These are phyloP conservation scores for Metschnikowia anglica DNA, from an alignment of 805 yeast genomes.

Conservation along the genomic window DNA sequence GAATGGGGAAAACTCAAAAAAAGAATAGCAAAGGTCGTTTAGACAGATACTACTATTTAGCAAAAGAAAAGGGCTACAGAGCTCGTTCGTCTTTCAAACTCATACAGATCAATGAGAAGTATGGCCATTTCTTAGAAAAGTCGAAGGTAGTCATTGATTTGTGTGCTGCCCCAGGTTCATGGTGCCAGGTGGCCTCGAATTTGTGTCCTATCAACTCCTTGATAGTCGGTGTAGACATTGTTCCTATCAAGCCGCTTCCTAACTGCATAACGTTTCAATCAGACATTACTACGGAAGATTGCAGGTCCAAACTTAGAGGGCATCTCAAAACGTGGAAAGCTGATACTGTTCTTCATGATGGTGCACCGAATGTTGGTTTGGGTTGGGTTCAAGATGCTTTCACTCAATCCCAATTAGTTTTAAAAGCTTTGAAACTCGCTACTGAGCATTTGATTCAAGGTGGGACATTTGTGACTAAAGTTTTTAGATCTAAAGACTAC, in stretches of 20 bases:
- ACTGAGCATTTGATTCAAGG: conserved; percentile 88
- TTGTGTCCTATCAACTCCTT: conserved; percentile 89
- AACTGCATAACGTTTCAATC: conserved; percentile 92
- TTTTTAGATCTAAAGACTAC: conserved; percentile 98
- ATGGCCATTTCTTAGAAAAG: conserved; percentile 90
- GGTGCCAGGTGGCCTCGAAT: conserved; percentile 98
- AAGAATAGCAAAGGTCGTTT: conserved; percentile 98
- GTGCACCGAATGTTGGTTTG: conserved; percentile 99
- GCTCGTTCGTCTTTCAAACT: conserved; percentile 98
- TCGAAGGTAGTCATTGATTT: conserved; percentile 95
- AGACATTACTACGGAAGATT: conserved; percentile 97
- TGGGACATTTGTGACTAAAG: conserved; percentile 94
- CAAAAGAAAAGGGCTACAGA: conserved; percentile 97
- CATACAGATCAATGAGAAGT: conserved; percentile 92
- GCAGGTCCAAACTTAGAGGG: conserved; percentile 91
- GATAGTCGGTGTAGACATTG: conserved; percentile 98
- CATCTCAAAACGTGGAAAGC: conserved; percentile 99
- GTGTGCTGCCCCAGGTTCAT: conserved; percentile 99
- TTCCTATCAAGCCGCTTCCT: conserved; percentile 95
- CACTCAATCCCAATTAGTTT: conserved; percentile 92
- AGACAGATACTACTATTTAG: conserved; percentile 93
- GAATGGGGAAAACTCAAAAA: conserved; percentile 90
- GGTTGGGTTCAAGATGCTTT: conserved; percentile 99
- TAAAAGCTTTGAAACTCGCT: conserved; percentile 91
- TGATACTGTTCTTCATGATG: conserved; percentile 96